These are phyloP conservation scores for Trapa incisa DNA, from an alignment of 345 rosid species.

Conservation along the genomic window DNA sequence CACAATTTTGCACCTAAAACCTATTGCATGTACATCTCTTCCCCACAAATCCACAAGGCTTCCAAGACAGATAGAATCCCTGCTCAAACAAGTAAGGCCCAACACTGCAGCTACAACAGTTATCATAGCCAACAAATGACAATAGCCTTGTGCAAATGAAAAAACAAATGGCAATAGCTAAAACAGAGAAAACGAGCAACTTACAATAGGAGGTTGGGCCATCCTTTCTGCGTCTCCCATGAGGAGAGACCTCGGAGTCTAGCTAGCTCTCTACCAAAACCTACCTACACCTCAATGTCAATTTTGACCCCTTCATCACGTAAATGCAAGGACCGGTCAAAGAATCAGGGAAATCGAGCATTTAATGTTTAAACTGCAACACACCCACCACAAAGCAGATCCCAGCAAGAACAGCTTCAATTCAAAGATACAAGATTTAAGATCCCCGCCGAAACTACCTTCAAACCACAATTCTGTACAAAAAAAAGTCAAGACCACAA, in stretches of 20 bases:
- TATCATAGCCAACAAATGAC: background rate
- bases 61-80: background rate
- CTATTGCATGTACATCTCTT: background rate
- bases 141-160: background rate
- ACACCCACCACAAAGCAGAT: background rate
- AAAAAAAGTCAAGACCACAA: background rate
- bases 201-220: slow-evolving; percentile 73
- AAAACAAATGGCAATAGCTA: too few relatives aligned
- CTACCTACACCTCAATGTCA: background rate
- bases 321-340: background rate
- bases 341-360: background rate
- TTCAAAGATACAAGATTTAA: background rate
- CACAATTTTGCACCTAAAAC: background rate
- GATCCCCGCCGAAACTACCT: background rate
- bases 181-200: slow-evolving; percentile 8
- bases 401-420: background rate
- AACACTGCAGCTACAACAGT: background rate
- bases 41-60: background rate
- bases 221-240: slow-evolving; percentile 38
- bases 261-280: background rate
- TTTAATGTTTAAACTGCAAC: background rate
- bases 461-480: background rate
- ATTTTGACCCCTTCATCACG: background rate
- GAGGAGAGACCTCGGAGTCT: background rate
- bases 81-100: background rate